phyloP scores from a whole-genome alignment of 768 basidiomycete genomes.

The Leucosporidium yakuticum region DNA sequence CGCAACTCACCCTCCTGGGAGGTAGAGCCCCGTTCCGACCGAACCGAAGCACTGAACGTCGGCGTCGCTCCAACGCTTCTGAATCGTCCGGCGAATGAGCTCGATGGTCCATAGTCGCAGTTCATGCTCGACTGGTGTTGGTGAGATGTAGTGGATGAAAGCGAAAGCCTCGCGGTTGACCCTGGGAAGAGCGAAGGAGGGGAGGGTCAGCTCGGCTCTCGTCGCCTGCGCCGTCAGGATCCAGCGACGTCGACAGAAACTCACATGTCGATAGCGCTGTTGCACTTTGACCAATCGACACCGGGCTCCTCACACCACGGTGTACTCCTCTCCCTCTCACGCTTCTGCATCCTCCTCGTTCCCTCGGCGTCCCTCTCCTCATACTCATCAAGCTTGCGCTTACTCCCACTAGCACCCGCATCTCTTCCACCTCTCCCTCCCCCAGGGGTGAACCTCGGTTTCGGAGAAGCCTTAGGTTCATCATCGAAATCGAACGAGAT shows the following conservation, averaged over 20 bases:
- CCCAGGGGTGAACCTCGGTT: slow-evolving; percentile 3
- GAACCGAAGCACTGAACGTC: slow-evolving; percentile 81
- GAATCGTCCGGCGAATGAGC: slow-evolving; percentile 62
- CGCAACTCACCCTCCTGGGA: slow-evolving; percentile 78
- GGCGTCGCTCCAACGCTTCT: slow-evolving; percentile 67
- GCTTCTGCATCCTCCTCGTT: slow-evolving; percentile 12
- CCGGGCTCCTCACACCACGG: slow-evolving; percentile 34
- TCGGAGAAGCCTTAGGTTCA: background rate
- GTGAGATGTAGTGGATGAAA: slow-evolving; percentile 80
- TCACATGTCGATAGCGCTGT: slow-evolving; percentile 18
- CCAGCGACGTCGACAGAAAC: background rate
- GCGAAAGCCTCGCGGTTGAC: slow-evolving; percentile 79
- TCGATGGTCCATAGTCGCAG: slow-evolving; percentile 66
- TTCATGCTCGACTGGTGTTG: slow-evolving; percentile 77
- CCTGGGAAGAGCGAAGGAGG: slow-evolving; percentile 48
- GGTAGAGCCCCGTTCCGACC: slow-evolving; percentile 85
- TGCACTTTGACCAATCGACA: slow-evolving; percentile 24
- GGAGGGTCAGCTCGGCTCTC: background rate
- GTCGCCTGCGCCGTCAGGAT: background rate
- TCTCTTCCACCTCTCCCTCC: slow-evolving; percentile 16
- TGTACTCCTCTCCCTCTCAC: slow-evolving; percentile 23
- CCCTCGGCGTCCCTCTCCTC: slow-evolving; percentile 23
- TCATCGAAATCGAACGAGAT: slow-evolving; percentile 34
- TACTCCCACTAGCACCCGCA: slow-evolving; percentile 6
- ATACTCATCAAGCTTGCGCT: slow-evolving; percentile 7